Evolutionary conservation across 2,329 filamentous ascomycete genomes (phyloP), one percentile per base, ranked within the genome.

Genomic region (Penicillium sp.): DNA sequence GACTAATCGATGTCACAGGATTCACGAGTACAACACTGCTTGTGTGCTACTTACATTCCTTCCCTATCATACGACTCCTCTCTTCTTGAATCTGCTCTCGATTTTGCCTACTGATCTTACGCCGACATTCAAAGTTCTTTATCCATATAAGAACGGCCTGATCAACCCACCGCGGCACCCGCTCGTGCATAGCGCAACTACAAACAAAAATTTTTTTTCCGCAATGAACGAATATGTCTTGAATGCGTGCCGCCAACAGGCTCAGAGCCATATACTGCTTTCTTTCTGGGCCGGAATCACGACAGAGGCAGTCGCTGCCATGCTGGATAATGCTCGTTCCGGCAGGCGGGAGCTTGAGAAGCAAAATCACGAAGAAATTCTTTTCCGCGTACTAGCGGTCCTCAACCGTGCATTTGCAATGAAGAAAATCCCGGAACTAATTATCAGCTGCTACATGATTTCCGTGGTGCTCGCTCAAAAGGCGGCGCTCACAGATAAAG

Each of bases 261-360:
- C 87, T 42, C 82, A 91, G 38, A 86, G 93, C 54, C 80, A 87
- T 26, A 80, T 82, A 1, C 70, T 96, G 43, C 70, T 95, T 39
- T 84, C 87, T 0, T 96, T 98, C 62, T 98, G 93, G 91, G 88
- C 86, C 4, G 85, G 88, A 31, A 75, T 96, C 36, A 83, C 86
- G 63, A 87, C 88, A 0, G 90, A 98, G 66, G 83, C 90, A 8
- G 77, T 94, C 43, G 86, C 87, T 48, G 84, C 82, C 19, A 88
- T 93, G 73, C 69, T 97, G 42, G 87, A 94, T 56, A 79, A 77
- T 39, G 77, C 82, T 46, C 81, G 80, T 51, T 90, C 88, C 2
- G 90, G 90, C 37, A 78, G 88, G 50, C 77, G 77, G 50, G 80
- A 81, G 45, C 76, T 94, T 4, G 86, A 94, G 64, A 78, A 79